A percentile compares a stretch with the other conserved stretches of the same genome.
Conservation (phyloP, 805 yeast species). For the Spencermartinsiella europaea region DNA sequence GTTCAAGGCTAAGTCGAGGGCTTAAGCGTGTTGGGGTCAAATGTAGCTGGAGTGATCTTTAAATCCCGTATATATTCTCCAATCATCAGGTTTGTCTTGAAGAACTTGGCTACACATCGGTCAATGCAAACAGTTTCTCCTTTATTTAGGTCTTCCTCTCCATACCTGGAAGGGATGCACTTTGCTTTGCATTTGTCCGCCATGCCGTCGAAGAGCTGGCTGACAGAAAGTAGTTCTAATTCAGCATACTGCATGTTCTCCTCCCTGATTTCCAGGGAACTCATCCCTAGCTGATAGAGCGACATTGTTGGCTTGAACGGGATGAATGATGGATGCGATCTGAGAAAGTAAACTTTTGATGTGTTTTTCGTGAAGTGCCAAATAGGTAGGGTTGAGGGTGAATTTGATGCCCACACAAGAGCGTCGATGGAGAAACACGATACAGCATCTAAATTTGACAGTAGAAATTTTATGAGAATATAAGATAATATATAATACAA, state of each 20-base stretch:
- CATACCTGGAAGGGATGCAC: slow-evolving; percentile 81
- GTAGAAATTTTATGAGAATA: no score
- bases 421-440: no score
- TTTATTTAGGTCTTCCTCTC: slow-evolving; percentile 76
- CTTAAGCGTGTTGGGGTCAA: background rate
- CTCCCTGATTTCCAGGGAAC: slow-evolving; percentile 29
- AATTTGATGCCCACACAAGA: no score
- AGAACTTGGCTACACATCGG: slow-evolving; percentile 80
- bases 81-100: slow-evolving; percentile 53
- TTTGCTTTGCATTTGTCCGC: slow-evolving; percentile 61
- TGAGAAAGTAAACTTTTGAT: background rate
- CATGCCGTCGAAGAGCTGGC: slow-evolving; percentile 38
- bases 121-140: slow-evolving; percentile 82
- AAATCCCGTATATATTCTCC: slow-evolving; percentile 25
- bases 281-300: slow-evolving; percentile 28
- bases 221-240: slow-evolving; percentile 30
- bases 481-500: no score
- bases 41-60: background rate
- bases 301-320: slow-evolving; percentile 27
- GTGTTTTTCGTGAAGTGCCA: background rate
- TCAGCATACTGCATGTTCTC: slow-evolving; percentile 31
- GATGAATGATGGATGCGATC: no score
- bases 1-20: background rate
- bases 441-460: no score
- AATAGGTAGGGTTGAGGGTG: background rate